Evolutionary conservation across 208 protist genomes (phyloP), one percentile per base, ranked within the genome.

Genomic region (Trypanosoma melophagium): DNA sequence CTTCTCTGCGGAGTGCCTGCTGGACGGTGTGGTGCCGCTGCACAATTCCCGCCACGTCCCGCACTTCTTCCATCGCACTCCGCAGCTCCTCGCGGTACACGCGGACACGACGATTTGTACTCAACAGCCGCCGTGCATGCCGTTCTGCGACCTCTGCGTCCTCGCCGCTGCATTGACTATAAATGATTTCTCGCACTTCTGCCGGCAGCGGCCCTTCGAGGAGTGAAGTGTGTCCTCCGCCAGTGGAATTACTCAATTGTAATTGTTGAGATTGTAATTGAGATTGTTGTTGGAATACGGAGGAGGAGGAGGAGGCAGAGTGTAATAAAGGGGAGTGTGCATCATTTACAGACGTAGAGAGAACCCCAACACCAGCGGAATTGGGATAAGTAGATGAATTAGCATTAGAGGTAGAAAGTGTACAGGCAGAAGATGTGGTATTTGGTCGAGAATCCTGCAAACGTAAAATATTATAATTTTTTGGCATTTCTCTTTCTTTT

Each of bases 81-180:
- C 78, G 70, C 28, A 95, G 71, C 71, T 95, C 89, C 25, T 87
- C 86, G 9, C 86, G 79, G 60, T 95, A 95, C 2, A 95, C 89
- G 56, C 81, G 80, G 19, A 92, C 66, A 21, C 89, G 84, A 4
- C 86, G 84, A 44, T 64, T 82, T 19, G 84, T 91, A 78, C 89
- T 95, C 41, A 95, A 69, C 52, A 95, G 76, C 3, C 86, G 81
- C 3, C 89, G 79, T 0, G 89, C 86, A 50, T 95, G 82, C 24
- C 80, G 76, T 83, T 95, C 89, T 1, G 83, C 83, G 16, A 80
- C 69, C 16, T 90, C 89, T 14, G 69, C 65, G 0, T 49, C 51
- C 28, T 77, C 71, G 12, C 61, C 59, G 9, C 47, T 41, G 58
- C 87, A 93, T 42, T 66, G 69, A 28, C 59, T 63, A 13, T 77